A percentile compares a stretch with the other conserved stretches of the same genome.
Conservation (phyloP, 2,329 filamentous ascomycete genomes). For the Epichloe gansuensis region DNA sequence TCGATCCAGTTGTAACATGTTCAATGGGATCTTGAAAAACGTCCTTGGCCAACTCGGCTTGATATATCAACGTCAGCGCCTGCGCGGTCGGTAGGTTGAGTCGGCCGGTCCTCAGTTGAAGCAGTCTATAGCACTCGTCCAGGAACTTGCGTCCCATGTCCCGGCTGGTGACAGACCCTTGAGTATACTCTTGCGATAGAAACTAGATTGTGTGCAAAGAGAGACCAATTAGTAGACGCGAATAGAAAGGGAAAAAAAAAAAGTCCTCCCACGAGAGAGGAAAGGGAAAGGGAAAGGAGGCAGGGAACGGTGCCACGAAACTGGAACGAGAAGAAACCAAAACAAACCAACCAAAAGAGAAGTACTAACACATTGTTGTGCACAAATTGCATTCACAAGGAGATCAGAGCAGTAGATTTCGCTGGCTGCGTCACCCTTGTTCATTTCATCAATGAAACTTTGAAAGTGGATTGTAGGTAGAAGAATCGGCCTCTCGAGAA, state of each 20-base stretch:
- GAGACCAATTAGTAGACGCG: not conserved
- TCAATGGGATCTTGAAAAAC: not conserved
- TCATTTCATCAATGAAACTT: not conserved
- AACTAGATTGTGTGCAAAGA: not conserved
- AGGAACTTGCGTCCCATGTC: not conserved
- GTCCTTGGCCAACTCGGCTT: constrained; percentile 1
- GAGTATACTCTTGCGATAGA: not conserved
- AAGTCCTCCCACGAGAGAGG: not conserved
- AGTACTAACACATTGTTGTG: not conserved
- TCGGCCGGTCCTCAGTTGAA: not conserved
- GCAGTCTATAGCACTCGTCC: constrained; percentile 1
- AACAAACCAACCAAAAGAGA: not conserved
- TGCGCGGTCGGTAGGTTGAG: constrained; percentile 1
- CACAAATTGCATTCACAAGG: constrained; percentile 1
- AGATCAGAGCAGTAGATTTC: not conserved
- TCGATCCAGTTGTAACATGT: not conserved
- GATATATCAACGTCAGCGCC: constrained; percentile 2
- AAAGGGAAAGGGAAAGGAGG: not conserved
- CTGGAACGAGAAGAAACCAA: not conserved
- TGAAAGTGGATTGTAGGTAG: not conserved
- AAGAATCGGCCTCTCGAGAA: not conserved
- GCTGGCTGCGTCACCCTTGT: not conserved
- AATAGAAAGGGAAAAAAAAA: not conserved
- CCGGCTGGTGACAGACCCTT: not conserved
- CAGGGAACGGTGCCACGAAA: not conserved